These are phyloP conservation scores for Hanseniaspora sp. DNA, from an alignment of 1,139 yeast species.

Conservation along the genomic window DNA sequence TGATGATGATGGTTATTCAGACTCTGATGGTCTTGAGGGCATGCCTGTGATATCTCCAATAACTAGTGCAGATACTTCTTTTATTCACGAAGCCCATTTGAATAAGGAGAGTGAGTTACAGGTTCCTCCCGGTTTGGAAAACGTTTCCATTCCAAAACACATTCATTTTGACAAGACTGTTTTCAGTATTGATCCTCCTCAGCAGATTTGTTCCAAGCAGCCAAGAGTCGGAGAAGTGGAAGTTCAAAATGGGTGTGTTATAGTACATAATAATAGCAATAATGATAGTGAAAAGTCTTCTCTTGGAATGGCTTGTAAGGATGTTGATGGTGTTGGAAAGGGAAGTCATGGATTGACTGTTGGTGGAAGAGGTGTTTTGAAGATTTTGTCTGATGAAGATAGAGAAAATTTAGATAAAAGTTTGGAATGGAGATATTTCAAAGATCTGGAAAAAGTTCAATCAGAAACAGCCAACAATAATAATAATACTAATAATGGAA, in stretches of 20 bases:
- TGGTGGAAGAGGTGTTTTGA: conserved; percentile 64
- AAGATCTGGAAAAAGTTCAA: neutral
- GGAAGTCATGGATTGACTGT: conserved; percentile 66
- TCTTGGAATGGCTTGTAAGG: conserved; percentile 40
- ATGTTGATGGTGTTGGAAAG: conserved; percentile 40
- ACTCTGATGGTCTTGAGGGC: neutral
- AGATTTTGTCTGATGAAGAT: conserved; percentile 26
- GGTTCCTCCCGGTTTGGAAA: conserved; percentile 34
- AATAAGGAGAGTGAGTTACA: conserved; percentile 20
- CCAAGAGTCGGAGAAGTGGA: conserved; percentile 69
- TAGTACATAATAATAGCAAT: conserved; percentile 36
- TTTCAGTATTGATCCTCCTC: conserved; percentile 63
- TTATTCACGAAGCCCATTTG: conserved; percentile 4
- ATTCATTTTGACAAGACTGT: conserved; percentile 67
- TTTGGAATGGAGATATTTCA: conserved; percentile 10
- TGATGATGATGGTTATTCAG: neutral
- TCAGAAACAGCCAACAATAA: too few relatives aligned
- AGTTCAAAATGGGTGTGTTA: conserved; percentile 48
- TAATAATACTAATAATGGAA: too few relatives aligned
- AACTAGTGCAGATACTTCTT: neutral
- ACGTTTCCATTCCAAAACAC: conserved; percentile 43
- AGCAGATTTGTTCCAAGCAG: conserved; percentile 52
- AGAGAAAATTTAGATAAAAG: conserved; percentile 10
- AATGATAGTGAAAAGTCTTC: neutral
- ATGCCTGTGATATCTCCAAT: conserved; percentile 10